Evolutionary conservation across 495 filamentous ascomycete species (phyloP).

Genomic region (Penicillium ochrochloron): DNA sequence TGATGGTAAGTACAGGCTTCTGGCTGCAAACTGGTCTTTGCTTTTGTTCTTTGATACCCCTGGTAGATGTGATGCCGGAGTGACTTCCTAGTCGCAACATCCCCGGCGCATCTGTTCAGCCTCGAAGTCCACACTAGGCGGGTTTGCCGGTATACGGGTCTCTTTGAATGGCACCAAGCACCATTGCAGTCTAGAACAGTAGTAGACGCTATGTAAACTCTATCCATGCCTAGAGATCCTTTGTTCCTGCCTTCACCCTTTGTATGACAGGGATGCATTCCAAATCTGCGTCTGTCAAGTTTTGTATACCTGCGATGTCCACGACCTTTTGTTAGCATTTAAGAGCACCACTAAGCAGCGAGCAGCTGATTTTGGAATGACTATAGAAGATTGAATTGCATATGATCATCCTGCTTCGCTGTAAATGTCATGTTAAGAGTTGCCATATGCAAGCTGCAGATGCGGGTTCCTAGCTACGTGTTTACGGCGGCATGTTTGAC

Average conservation of each 20-base stretch:
- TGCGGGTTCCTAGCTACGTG: slow-evolving; percentile 3
- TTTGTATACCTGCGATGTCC: neutral
- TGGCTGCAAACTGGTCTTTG: neutral
- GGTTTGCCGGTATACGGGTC: neutral
- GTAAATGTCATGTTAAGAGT: slow-evolving; percentile 11
- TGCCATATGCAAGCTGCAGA: slow-evolving; percentile 21
- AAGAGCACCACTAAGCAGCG: neutral
- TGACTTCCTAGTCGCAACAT: neutral
- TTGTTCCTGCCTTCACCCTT: neutral
- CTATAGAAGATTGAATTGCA: neutral
- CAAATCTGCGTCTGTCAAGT: slow-evolving; percentile 4
- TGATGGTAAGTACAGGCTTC: neutral
- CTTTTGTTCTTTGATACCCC: slow-evolving; percentile 6
- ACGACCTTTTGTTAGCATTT: neutral
- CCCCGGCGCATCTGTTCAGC: neutral
- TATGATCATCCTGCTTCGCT: neutral
- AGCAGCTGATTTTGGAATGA: neutral
- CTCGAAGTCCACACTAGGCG: neutral
- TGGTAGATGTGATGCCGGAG: neutral
- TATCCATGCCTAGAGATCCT: neutral
- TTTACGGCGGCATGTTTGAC: slow-evolving; percentile 10
- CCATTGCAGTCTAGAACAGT: neutral
- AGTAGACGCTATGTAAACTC: neutral
- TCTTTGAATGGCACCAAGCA: neutral
- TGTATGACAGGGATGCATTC: slow-evolving; percentile 8